These are phyloP conservation scores for Wallacemonas sp. DNA, from an alignment of 208 protist species.

Conservation along the genomic window DNA sequence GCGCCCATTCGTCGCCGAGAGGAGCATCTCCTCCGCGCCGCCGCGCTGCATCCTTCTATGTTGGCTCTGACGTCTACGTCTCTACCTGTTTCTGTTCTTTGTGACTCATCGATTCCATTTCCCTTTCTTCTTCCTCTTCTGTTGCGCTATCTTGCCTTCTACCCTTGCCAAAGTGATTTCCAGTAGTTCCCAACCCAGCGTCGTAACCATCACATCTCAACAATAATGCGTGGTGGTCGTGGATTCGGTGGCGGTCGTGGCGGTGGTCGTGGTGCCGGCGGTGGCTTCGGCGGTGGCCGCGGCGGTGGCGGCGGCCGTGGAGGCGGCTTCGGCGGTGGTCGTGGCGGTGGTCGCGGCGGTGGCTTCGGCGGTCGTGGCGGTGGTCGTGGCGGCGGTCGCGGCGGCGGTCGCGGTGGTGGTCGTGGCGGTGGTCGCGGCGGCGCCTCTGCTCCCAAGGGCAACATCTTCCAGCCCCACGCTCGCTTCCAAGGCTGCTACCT, in stretches of 20 bases:
- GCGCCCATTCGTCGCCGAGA: no score
- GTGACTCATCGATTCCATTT: no score
- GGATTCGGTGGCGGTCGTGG: slow-evolving; percentile 29
- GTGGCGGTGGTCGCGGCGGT: slow-evolving; percentile 42
- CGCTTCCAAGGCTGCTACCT: slow-evolving; percentile 98
- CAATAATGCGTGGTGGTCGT: slow-evolving; percentile 42
- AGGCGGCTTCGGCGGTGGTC: slow-evolving; percentile 33
- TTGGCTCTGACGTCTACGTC: no score
- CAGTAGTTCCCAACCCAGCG: slow-evolving; percentile 7
- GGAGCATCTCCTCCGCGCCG: no score
- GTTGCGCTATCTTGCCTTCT: slow-evolving; percentile 21
- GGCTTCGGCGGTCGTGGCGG: slow-evolving; percentile 49
- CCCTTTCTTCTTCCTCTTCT: no score
- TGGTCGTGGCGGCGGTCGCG: slow-evolving; percentile 51
- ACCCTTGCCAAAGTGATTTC: slow-evolving; percentile 26
- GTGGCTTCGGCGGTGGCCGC: slow-evolving; percentile 21
- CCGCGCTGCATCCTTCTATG: no score
- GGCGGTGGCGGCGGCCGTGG: slow-evolving; percentile 37
- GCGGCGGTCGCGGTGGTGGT: slow-evolving; percentile 57
- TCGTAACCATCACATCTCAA: not conserved
- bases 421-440: slow-evolving; percentile 54
- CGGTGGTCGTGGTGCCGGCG: slow-evolving; percentile 20
- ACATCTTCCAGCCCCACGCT: slow-evolving; percentile 96
- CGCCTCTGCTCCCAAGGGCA: slow-evolving; percentile 59
- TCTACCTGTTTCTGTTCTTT: no score